Conservation (phyloP, 495 filamentous ascomycete species). For the Apodospora peruviana region DNA sequence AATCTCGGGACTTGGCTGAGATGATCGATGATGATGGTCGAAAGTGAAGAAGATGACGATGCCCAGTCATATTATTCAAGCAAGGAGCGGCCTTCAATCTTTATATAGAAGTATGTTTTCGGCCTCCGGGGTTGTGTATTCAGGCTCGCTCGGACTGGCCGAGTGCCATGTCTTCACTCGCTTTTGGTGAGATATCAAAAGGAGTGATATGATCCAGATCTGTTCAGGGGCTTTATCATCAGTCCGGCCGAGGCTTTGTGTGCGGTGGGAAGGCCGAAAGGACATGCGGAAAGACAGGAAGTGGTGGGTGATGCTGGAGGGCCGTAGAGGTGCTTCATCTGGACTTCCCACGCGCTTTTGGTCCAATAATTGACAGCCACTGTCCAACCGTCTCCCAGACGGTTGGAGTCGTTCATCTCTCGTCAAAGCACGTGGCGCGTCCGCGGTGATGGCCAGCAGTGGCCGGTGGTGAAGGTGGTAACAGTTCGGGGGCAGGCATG, state of each 20-base stretch:
- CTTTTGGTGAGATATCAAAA: no score
- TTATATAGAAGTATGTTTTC: not conserved
- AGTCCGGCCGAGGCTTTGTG: not conserved
- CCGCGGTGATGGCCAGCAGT: conserved; percentile 3
- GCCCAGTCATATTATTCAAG: not conserved
- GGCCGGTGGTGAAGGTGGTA: not conserved
- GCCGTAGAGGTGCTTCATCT: not conserved
- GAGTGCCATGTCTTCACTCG: no score
- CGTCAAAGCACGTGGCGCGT: conserved; percentile 15
- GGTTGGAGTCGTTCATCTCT: not conserved
- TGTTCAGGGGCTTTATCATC: not conserved
- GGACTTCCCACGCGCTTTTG: not conserved
- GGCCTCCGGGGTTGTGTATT: not conserved
- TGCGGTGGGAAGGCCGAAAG: not conserved
- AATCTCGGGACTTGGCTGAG: no score
- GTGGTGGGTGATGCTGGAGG: not conserved
- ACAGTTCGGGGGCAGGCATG: not conserved
- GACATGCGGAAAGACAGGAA: not conserved
- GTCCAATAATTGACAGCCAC: conserved; percentile 8
- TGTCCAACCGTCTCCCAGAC: not conserved
- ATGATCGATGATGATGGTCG: not conserved
- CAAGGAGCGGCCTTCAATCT: not conserved
- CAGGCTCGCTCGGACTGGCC: no score
- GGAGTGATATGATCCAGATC: not conserved
- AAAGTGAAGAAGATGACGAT: not conserved